Conservation (phyloP, 2,329 filamentous ascomycete genomes). For the Clonostachys byssicola region DNA sequence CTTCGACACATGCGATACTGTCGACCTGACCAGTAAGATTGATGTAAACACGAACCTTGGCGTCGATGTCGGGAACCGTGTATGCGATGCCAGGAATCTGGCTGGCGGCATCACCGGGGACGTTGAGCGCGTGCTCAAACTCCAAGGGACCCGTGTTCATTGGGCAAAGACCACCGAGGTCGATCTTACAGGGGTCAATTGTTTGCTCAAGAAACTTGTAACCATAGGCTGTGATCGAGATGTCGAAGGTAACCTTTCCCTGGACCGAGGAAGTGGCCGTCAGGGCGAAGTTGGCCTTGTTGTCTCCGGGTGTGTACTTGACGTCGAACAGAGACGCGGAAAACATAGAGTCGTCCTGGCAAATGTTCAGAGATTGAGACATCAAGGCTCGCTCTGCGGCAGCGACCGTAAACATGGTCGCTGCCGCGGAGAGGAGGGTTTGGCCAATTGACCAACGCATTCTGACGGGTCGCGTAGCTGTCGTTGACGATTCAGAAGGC, state of each 20-base stretch:
- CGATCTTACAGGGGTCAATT: slow-evolving; percentile 71
- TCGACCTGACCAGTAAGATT: slow-evolving; percentile 59
- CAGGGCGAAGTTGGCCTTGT: slow-evolving; percentile 68
- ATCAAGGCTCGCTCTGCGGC: slow-evolving; percentile 65
- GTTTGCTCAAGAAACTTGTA: slow-evolving; percentile 63
- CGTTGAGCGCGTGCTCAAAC: slow-evolving; percentile 63
- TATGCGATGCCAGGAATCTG: slow-evolving; percentile 82
- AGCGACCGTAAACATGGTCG: slow-evolving; percentile 38
- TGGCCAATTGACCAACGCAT: slow-evolving; percentile 43
- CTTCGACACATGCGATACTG: slow-evolving; percentile 81
- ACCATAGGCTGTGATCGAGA: slow-evolving; percentile 79
- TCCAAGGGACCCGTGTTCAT: slow-evolving; percentile 84
- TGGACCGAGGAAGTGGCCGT: slow-evolving; percentile 78
- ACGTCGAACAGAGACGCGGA: slow-evolving; percentile 88
- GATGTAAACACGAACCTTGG: slow-evolving; percentile 77
- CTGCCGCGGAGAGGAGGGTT: slow-evolving; percentile 40
- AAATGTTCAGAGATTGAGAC: slow-evolving; percentile 80
- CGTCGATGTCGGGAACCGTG: slow-evolving; percentile 86
- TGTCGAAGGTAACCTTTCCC: slow-evolving; percentile 74
- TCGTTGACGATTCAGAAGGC: too few species aligned
- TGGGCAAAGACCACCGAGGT: slow-evolving; percentile 76
- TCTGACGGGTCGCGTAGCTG: slow-evolving; percentile 9
- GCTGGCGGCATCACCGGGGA: slow-evolving; percentile 52
- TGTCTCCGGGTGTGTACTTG: slow-evolving; percentile 71
- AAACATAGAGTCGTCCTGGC: slow-evolving; percentile 80